Base-by-base conservation (phyloP, 257 asterid genomes). In the Primulina eburnea region DNA sequence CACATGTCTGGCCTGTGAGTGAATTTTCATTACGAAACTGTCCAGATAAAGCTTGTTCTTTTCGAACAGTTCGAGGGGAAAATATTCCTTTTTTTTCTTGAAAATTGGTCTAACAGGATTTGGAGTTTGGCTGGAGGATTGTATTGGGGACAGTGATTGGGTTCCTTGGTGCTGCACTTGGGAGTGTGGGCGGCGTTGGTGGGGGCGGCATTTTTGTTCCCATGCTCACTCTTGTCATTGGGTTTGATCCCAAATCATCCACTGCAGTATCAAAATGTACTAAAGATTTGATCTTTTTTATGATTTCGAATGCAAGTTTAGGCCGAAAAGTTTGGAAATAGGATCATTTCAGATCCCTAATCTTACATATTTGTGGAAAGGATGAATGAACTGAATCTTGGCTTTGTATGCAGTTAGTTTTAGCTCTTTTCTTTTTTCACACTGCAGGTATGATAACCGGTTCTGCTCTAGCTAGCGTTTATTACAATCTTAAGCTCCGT, bases 131-230 rank as follows among this genome's bases (percentile, higher is more conserved):
- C 4, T 86, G 91, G 91, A 82, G 82, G 64, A 71, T 81, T 63
- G 79, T 78, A 57, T 21, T 76, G 62, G 88, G 87, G 8, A 65
- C 85, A 53, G 77, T 83, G 72, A 74, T 86, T 77, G 91, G 87
- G 75, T 86, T 86, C 84, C 70, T 86, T 62, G 91, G 88, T 75
- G 91, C 88, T 75, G 91, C 91, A 69, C 81, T 86, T 69, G 91
- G 87, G 40, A 86, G 91, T 33, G 81, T 86, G 24, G 91, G 88
- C 16, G 91, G 91, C 21, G 91, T 80, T 9, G 91, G 91, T 16
- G 91, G 88, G 43, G 91, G 91, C 18, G 91, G 91, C 21, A 77
- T 86, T 71, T 86, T 86, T 24, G 91, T 86, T 43, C 88, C 91
- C 10, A 74, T 83, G 90, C 87, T 86, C 73, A 68, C 78, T 47